Conservation (phyloP, 352 stramenopile species). For the Halophytophthora polymorphica region DNA sequence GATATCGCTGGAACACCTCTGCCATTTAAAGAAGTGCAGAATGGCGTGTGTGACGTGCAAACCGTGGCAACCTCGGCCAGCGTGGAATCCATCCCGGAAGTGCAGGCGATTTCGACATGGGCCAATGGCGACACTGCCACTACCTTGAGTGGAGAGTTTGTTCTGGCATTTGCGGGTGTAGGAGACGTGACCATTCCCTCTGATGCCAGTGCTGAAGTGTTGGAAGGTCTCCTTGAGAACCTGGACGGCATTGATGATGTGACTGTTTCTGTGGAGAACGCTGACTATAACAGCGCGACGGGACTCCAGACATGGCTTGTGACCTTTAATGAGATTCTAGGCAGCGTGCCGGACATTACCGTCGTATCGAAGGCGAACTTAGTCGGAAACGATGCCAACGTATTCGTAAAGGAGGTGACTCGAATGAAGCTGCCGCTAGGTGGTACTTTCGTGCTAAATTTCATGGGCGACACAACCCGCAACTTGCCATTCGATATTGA, state of each 20-base stretch:
- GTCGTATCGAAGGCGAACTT: slow-evolving; percentile 55
- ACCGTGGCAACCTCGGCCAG: slow-evolving; percentile 90
- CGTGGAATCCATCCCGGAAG: slow-evolving; percentile 85
- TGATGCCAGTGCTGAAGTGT: slow-evolving; percentile 22
- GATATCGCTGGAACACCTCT: slow-evolving; percentile 26
- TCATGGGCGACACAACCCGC: slow-evolving; percentile 87
- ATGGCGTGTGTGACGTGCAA: slow-evolving; percentile 93
- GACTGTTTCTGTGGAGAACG: slow-evolving; percentile 41
- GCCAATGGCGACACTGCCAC: slow-evolving; percentile 35
- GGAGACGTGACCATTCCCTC: slow-evolving; percentile 44
- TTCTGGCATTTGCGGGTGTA: slow-evolving; percentile 52
- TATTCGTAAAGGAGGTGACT: slow-evolving; percentile 66
- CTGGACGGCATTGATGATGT: slow-evolving; percentile 81
- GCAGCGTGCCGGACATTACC: slow-evolving; percentile 81
- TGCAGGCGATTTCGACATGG: slow-evolving; percentile 86
- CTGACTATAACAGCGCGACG: slow-evolving; percentile 41
- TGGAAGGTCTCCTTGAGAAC: slow-evolving; percentile 68
- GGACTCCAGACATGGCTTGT: slow-evolving; percentile 77
- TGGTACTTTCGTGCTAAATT: slow-evolving; percentile 93
- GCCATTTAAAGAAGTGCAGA: slow-evolving; percentile 64
- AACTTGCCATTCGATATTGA: slow-evolving; percentile 92
- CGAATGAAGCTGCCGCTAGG: slow-evolving; percentile 78
- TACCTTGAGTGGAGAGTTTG: slow-evolving; percentile 62
- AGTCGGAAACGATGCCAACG: slow-evolving; percentile 49
- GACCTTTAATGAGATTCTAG: slow-evolving; percentile 92